These are phyloP conservation scores for Ensete glaucum DNA, from an alignment of 176 grass and related monocot species.

Conservation along the genomic window DNA sequence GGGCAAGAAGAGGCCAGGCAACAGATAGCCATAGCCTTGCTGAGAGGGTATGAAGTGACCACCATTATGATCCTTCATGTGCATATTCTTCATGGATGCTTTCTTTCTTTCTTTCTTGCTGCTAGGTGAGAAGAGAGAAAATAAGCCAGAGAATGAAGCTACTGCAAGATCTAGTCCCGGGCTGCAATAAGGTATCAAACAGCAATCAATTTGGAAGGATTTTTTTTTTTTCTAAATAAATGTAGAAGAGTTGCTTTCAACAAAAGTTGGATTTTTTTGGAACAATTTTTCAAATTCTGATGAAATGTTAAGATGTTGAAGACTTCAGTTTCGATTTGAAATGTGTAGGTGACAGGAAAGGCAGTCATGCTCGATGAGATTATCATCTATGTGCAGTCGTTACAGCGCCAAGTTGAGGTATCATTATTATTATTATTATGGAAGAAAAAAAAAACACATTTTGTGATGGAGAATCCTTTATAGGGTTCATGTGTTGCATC, in stretches of 20 bases:
- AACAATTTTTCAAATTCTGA: background rate
- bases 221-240: background rate
- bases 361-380: slow-evolving; percentile 99
- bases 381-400: slow-evolving; percentile 96
- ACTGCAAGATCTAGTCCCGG: slow-evolving; percentile 94
- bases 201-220: background rate
- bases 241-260: no score
- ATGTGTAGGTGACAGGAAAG: slow-evolving; percentile 77
- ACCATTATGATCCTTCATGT: background rate
- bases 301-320: slow-evolving; percentile 4
- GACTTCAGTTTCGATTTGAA: background rate
- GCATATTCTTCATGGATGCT: background rate
- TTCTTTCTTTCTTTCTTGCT: background rate
- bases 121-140: slow-evolving; percentile 93
- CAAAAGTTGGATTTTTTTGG: no score
- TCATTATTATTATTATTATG: slow-evolving; percentile 11
- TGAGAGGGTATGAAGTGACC: slow-evolving; percentile 62
- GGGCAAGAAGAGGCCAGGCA: slow-evolving; percentile 86
- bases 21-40: slow-evolving; percentile 97
- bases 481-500: background rate
- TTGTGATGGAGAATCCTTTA: background rate
- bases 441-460: slow-evolving; percentile 21
- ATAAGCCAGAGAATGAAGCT: slow-evolving; percentile 99
- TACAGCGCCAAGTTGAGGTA: slow-evolving; percentile 99
- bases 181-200: slow-evolving; percentile 84